These are phyloP conservation scores for Xylaria multiplex DNA, from an alignment of 2,329 filamentous ascomycete species.

Conservation along the genomic window DNA sequence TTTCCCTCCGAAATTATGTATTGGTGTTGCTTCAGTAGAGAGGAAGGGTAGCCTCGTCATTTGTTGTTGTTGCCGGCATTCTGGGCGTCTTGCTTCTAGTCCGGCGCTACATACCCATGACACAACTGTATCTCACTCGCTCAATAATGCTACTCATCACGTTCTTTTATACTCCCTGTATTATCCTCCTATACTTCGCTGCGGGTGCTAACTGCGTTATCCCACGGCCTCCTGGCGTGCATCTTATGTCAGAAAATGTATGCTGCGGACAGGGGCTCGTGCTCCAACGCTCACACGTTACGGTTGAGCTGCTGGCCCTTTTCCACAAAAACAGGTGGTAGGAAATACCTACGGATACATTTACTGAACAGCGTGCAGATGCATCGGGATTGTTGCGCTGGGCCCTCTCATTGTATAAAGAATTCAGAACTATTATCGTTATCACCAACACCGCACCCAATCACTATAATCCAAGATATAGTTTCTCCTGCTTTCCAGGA, in stretches of 20 bases:
- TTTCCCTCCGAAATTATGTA: constrained; percentile 36
- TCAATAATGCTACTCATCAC: constrained; percentile 32
- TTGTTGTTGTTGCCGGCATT: constrained; percentile 10
- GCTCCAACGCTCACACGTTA: constrained; percentile 40
- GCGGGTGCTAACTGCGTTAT: constrained; percentile 42
- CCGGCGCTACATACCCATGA: constrained; percentile 29
- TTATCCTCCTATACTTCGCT: constrained; percentile 44
- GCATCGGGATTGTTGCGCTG: constrained; percentile 38
- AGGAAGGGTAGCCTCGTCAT: constrained; percentile 33
- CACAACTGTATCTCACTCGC: constrained; percentile 32
- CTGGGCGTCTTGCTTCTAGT: constrained; percentile 9
- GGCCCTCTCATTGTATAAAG: constrained; percentile 39
- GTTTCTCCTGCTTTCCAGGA: no score
- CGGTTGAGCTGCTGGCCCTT: constrained; percentile 39
- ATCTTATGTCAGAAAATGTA: constrained; percentile 42
- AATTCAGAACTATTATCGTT: no score
- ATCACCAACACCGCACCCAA: no score
- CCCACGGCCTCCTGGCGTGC: constrained; percentile 38
- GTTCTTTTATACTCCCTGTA: constrained; percentile 41
- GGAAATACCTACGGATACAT: constrained; percentile 41
- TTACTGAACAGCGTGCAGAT: constrained; percentile 43
- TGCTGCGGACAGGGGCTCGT: constrained; percentile 47
- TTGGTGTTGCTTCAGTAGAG: constrained; percentile 39
- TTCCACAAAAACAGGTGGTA: constrained; percentile 36
- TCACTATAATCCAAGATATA: no score